phyloP scores from a whole-genome alignment of 345 rosid genomes.

The Sonneratia caseolaris region DNA sequence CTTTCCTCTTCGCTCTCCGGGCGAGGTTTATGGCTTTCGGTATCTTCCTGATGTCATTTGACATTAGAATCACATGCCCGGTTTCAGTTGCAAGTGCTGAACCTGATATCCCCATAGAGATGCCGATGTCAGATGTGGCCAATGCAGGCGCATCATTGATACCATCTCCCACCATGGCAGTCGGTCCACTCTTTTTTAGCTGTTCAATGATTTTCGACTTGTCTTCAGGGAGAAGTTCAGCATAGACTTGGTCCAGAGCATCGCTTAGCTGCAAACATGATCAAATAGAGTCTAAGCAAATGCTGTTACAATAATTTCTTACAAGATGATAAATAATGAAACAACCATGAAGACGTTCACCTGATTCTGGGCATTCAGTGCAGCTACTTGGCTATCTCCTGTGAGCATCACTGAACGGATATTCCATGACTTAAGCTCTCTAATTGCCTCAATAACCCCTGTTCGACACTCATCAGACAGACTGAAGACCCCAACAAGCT shows the following conservation, averaged over 20 bases:
- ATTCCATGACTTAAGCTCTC: slow-evolving; percentile 40
- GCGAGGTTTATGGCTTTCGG: slow-evolving; percentile 61
- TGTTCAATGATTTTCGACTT: slow-evolving; percentile 43
- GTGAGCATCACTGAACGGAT: slow-evolving; percentile 73
- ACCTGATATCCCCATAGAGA: slow-evolving; percentile 87
- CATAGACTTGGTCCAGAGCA: slow-evolving; percentile 42
- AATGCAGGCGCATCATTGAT: slow-evolving; percentile 91
- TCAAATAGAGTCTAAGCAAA: not conserved
- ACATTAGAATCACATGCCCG: slow-evolving; percentile 70
- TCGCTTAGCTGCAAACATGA: slow-evolving; percentile 45
- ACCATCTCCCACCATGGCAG: slow-evolving; percentile 88
- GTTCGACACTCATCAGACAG: slow-evolving; percentile 74
- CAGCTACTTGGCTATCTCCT: slow-evolving; percentile 63
- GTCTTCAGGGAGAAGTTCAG: slow-evolving; percentile 78
- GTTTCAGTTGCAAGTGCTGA: slow-evolving; percentile 88
- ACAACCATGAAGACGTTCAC: slow-evolving; percentile 18
- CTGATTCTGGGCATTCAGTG: slow-evolving; percentile 73
- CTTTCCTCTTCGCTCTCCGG: slow-evolving; percentile 46
- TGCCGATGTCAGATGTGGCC: slow-evolving; percentile 81
- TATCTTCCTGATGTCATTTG: slow-evolving; percentile 65
- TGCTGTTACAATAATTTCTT: not conserved
- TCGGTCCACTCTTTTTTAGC: slow-evolving; percentile 49
- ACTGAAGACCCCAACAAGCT: slow-evolving; percentile 41
- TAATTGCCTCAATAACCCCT: slow-evolving; percentile 56
- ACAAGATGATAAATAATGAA: not conserved